Conservation (phyloP, 805 yeast genomes). For the Nakazawaea sp. region DNA sequence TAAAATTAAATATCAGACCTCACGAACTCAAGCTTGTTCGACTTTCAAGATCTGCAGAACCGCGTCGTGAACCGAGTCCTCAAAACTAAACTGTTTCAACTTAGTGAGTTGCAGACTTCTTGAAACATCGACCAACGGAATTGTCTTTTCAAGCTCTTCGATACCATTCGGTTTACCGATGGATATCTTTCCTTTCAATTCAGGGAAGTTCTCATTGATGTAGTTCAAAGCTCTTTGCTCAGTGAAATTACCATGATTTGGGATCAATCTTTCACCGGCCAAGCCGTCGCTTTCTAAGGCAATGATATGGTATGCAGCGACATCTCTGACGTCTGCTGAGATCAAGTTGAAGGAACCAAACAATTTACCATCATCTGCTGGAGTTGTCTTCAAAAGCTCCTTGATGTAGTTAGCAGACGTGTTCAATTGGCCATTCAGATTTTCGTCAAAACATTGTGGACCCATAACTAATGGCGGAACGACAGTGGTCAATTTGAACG, state of each 20-base stretch:
- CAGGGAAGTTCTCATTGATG: constrained; percentile 26
- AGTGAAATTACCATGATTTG: not conserved
- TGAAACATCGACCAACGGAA: no score
- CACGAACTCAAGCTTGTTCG: no score
- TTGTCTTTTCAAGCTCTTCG: no score
- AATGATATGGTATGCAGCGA: constrained; percentile 47
- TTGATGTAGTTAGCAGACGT: constrained; percentile 24
- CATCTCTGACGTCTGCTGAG: constrained; percentile 57
- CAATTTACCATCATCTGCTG: constrained; percentile 14
- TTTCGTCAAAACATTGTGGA: constrained; percentile 34
- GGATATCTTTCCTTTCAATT: no score
- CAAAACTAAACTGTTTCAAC: no score
- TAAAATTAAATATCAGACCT: no score
- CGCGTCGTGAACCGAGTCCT: no score
- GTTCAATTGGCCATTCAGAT: no score
- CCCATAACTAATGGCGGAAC: constrained; percentile 43
- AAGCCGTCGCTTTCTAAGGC: constrained; percentile 15
- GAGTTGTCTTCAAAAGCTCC: constrained; percentile 15
- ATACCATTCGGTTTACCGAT: no score
- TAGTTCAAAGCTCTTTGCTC: constrained; percentile 26
- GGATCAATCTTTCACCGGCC: constrained; percentile 5
- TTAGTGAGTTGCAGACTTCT: no score
- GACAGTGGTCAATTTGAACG: constrained; percentile 32
- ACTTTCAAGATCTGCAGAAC: no score
- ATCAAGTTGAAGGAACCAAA: constrained; percentile 13